These are phyloP conservation scores for Fusarium sp. DNA, from an alignment of 2,329 filamentous ascomycete genomes.

Conservation along the genomic window DNA sequence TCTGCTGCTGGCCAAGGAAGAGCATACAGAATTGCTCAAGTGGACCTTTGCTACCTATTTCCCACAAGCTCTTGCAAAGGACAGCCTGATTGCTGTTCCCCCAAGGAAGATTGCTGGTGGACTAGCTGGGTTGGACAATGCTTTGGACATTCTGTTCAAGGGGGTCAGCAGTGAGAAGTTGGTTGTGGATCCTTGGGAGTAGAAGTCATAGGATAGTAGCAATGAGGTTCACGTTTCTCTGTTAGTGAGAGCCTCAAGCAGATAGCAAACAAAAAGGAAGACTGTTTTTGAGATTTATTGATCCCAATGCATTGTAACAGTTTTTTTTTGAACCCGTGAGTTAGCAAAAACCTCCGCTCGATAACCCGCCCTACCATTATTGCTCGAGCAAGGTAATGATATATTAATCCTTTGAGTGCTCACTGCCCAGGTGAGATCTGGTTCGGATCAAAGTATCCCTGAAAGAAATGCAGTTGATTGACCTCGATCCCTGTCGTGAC, in stretches of 20 bases:
- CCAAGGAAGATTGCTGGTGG: conserved; percentile 26
- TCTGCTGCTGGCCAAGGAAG: conserved; percentile 28
- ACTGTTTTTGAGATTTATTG: background rate
- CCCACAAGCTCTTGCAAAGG: conserved; percentile 14
- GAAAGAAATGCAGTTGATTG: background rate
- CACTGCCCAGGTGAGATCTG: too few relatives aligned
- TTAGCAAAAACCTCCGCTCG: too few relatives aligned
- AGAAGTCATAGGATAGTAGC: background rate
- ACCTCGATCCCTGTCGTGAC: background rate
- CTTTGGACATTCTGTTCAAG: conserved; percentile 19
- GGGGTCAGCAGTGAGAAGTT: conserved; percentile 35
- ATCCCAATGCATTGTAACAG: background rate
- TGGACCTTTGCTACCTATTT: conserved; percentile 35
- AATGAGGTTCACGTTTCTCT: background rate
- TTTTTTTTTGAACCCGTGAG: background rate
- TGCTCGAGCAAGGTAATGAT: too few relatives aligned
- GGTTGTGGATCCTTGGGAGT: conserved; percentile 26
- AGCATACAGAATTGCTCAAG: conserved; percentile 14
- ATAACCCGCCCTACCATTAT: too few relatives aligned
- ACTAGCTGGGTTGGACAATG: conserved; percentile 24
- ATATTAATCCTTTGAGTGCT: too few relatives aligned
- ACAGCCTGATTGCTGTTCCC: conserved; percentile 19
- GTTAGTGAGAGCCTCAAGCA: background rate
- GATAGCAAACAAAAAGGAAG: background rate
- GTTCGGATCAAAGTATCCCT: too few relatives aligned